Evolutionary conservation across 768 basidiomycete genomes (phyloP), one percentile per base, ranked within the genome.

Genomic region (Amanita subjunquillea): DNA sequence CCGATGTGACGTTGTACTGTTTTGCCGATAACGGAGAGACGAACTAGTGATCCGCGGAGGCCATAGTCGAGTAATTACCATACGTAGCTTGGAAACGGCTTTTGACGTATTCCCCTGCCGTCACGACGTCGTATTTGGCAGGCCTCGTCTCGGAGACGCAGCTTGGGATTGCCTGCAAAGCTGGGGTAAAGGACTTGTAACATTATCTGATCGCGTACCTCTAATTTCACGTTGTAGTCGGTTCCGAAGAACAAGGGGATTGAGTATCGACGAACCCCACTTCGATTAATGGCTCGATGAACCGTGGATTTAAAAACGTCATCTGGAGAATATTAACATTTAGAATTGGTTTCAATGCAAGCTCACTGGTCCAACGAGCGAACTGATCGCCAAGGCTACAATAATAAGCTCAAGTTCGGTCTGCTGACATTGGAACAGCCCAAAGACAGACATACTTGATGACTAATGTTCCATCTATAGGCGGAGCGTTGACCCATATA

Each of bases 241-340:
- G 83, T 85, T 2, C 93, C 91, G 57, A 93, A 92, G 70, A 96
- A 95, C 25, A 93, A 70, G 0, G 93, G 91, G 20, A 93, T 87
- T 0, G 89, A 91, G 65, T 88, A 93, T 23, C 93, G 77, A 17
- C 72, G 69, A 27, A 73, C 68, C 3, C 87, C 86, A 22, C 79
- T 81, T 40, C 80, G 73, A 58, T 93, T 92, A 57, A 90, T 75
- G 2, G 85, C 93, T 41, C 93, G 80, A 65, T 97, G 94, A 1
- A 87, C 73, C 0, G 92, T 94, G 0, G 89, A 92, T 59, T 88
- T 90, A 77, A 93, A 95, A 39, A 91, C 72, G 59, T 88, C 90
- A 59, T 94, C 89, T 94, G 47, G 17, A 22, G 40, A 22, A n/a
- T 25, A 36, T 37, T 39, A 44, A 15, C 37, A n/a, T 39, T 29